Evolutionary conservation across 805 yeast genomes (phyloP), one percentile per base, ranked within the genome.

Genomic region (Zygotorulaspora florentina): DNA sequence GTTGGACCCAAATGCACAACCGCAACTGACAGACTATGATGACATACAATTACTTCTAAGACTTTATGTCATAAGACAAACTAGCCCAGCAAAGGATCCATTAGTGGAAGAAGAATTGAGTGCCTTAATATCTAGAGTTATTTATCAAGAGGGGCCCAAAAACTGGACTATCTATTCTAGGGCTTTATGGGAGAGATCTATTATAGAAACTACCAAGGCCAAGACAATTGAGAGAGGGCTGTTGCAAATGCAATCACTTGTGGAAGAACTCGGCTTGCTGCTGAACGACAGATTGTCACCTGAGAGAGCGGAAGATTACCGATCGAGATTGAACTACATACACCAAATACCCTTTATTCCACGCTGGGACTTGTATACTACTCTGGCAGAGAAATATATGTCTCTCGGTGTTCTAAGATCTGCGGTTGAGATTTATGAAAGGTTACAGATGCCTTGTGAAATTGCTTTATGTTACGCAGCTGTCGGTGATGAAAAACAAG

Each of bases 191-290:
- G 86, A 84, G 58, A 78, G 98, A 62, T 87, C 96, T 7, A 57
- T 86, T 16, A 70, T 90, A 30, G 99, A 93, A 63, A 78, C 96
- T 0, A 74, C 75, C 40, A 82, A 81, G 53, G 80, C 95, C 1
- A 82, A 85, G 61, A 91, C 97, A 1, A 83, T 91, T 18, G 98
- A 93, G 67, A 77, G 99, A 62, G 98, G 98, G 41, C 81, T 90
- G 3, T 71, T 93, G 42, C 99, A 93, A 66, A 82, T 93, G 83
- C 91, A 90, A 44, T 83, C 95, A 2, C 70, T 93, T 35, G 93
- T 90, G 23, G 96, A 89, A 59, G 96, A 90, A 62, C 71, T 88
- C 20, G 95, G 91, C 2, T 74, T 82, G 46, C 77, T 81, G 46
- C 79, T 84, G 42, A 71, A 74, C 43, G 69, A 83, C 8, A 74